Conservation (phyloP, 1,284 basidiomycete genomes). For the Leucoagaricus sp. region DNA sequence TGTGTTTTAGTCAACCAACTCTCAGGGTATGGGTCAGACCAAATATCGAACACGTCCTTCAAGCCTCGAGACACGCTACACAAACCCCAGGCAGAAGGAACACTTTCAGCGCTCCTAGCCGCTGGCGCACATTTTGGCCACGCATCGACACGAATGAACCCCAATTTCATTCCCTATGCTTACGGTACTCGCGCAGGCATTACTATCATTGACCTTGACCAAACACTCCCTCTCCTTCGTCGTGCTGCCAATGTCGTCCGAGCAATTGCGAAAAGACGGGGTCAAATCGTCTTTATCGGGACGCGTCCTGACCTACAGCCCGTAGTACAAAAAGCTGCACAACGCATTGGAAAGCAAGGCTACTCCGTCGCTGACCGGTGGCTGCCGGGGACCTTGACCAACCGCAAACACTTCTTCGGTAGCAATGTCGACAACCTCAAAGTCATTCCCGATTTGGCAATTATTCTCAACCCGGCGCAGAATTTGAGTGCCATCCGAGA, state of each 20-base stretch:
- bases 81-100: conserved; percentile 67
- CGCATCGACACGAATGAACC: conserved; percentile 78
- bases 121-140: conserved; percentile 96
- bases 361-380: conserved; percentile 88
- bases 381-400: conserved; percentile 94
- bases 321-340: conserved; percentile 79
- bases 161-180: conserved; percentile 90
- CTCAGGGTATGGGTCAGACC: conserved; percentile 75
- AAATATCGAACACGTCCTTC: conserved; percentile 70
- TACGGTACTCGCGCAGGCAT: conserved; percentile 92
- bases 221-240: conserved; percentile 89
- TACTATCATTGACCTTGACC: conserved; percentile 94
- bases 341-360: conserved; percentile 76
- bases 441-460: conserved; percentile 83
- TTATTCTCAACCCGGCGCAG: conserved; percentile 87
- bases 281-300: conserved; percentile 90
- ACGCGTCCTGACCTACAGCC: conserved; percentile 79
- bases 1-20: conserved; percentile 60
- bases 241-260: conserved; percentile 89
- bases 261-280: conserved; percentile 80
- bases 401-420: conserved; percentile 78
- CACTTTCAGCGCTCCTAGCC: conserved; percentile 89
- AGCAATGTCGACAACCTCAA: conserved; percentile 57
- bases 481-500: conserved; percentile 87
- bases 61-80: conserved; percentile 76